A percentile compares a stretch with the other conserved stretches of the same genome.
These are phyloP conservation scores for Helichrysum umbraculigerum DNA, from an alignment of 129 eudicot genomes.

Conservation along the genomic window DNA sequence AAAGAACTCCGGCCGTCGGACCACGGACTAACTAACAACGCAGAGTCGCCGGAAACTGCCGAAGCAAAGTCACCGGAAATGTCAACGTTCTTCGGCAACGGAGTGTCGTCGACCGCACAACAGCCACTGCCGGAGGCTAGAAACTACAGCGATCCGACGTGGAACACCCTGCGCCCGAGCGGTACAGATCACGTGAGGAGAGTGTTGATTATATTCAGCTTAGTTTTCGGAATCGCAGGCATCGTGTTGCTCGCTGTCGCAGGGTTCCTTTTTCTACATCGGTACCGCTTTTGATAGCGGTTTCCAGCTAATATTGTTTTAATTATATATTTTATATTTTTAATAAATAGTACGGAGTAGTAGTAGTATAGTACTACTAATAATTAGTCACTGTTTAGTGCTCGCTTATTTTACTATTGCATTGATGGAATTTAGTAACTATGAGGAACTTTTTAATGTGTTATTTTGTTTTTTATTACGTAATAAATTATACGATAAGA, in stretches of 20 bases:
- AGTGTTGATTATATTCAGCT: constrained; percentile 53
- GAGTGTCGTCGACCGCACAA: constrained; percentile 32
- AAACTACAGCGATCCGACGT: constrained; percentile 48
- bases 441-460: no score
- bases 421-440: no score
- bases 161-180: constrained; percentile 31
- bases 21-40: constrained; percentile 60
- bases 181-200: constrained; percentile 47
- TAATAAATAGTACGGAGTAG: background rate
- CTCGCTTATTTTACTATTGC: no score
- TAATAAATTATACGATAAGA: no score
- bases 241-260: constrained; percentile 51
- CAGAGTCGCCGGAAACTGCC: constrained; percentile 28
- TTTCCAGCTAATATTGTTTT: constrained; percentile 17
- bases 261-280: constrained; percentile 43
- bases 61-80: constrained; percentile 44
- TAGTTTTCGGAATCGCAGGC: constrained; percentile 67
- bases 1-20: constrained; percentile 84
- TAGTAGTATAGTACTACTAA: no score
- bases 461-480: no score
- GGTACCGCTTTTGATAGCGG: constrained; percentile 29
- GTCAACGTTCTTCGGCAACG: constrained; percentile 53
- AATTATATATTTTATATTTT: background rate
- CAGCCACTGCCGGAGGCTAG: constrained; percentile 59
- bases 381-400: no score